Evolutionary conservation across 2,329 filamentous ascomycete species (phyloP).

Genomic region (Trichophyton rubrum): DNA sequence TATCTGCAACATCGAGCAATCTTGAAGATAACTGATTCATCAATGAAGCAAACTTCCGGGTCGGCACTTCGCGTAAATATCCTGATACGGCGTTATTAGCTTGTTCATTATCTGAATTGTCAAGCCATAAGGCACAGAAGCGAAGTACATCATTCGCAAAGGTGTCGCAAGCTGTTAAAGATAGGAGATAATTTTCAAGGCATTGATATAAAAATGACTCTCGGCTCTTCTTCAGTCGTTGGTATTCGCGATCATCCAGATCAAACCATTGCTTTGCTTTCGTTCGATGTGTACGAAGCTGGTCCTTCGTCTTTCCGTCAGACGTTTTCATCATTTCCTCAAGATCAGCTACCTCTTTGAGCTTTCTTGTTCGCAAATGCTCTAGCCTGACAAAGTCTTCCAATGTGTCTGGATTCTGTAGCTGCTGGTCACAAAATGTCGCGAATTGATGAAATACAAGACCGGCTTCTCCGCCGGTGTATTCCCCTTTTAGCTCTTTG

Average conservation of each 20-base stretch:
- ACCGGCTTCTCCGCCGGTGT: slow-evolving; percentile 60
- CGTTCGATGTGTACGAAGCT: slow-evolving; percentile 48
- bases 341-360: slow-evolving; percentile 65
- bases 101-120: slow-evolving; percentile 60
- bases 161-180: slow-evolving; percentile 70
- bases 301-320: slow-evolving; percentile 41
- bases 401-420: slow-evolving; percentile 71
- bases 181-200: slow-evolving; percentile 83
- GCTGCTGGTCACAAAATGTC: slow-evolving; percentile 83
- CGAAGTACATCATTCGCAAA: slow-evolving; percentile 82
- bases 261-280: slow-evolving; percentile 80
- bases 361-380: slow-evolving; percentile 66
- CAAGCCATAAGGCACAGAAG: slow-evolving; percentile 89
- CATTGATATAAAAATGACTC: slow-evolving; percentile 77
- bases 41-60: slow-evolving; percentile 77
- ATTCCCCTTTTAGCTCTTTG: slow-evolving; percentile 59
- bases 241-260: slow-evolving; percentile 79
- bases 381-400: slow-evolving; percentile 75
- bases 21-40: slow-evolving; percentile 98
- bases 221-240: slow-evolving; percentile 61
- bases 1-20: slow-evolving; percentile 54
- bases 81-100: slow-evolving; percentile 66
- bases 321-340: slow-evolving; percentile 44
- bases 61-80: slow-evolving; percentile 63
- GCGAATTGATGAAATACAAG: slow-evolving; percentile 92